Base-by-base conservation (phyloP, 2,329 filamentous ascomycete species). In the Neurospora crassa region DNA sequence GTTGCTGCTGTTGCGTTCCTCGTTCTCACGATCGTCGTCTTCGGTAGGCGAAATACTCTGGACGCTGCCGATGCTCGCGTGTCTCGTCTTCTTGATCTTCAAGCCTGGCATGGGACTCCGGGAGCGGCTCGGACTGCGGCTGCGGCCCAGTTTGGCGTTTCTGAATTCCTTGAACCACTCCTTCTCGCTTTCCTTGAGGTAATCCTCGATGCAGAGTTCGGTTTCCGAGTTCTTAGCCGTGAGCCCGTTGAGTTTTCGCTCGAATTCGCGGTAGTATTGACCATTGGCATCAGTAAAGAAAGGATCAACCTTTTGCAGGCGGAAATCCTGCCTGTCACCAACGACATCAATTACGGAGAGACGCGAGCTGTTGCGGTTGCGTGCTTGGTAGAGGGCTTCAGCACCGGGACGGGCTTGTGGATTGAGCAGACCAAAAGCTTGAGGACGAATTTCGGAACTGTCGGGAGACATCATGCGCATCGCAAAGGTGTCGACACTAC, bases 201-300 rank as follows among this genome's bases (percentile, higher is more conserved):
- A 91, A 68, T 89, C 86, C 74, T 91, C 89, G 70, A 91, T 89
- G 75, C 89, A 91, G 3, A 90, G 81, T 41, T 85, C 81, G 0
- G 81, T 83, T 71, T 88, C 85, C 0, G 88, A 90, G 71, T 85
- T 89, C 74, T 84, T 84, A 18, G 85, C 87, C 69, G 76, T 78
- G 11, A 91, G 81, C 1, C 79, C 79, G 43, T 86, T 83, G 2
- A 90, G 82, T 74, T 83, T 86, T 76, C 84, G 83, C 72, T 87
- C 85, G 73, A 90, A 90, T 0, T 80, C 82, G 70, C 82, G 82
- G 75, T 87, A 88, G 76, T 88, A 91, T 73, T 88, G 82, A 37
- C 88, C 88, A 40, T 84, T 88, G 68, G 84, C 84, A 76, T 91
- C 89, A 4, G 86, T 90, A 78, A 91, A 91, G 79, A 88, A 89